phyloP scores from a whole-genome alignment of 805 yeast genomes.

The Wickerhamomyces queroliae region DNA sequence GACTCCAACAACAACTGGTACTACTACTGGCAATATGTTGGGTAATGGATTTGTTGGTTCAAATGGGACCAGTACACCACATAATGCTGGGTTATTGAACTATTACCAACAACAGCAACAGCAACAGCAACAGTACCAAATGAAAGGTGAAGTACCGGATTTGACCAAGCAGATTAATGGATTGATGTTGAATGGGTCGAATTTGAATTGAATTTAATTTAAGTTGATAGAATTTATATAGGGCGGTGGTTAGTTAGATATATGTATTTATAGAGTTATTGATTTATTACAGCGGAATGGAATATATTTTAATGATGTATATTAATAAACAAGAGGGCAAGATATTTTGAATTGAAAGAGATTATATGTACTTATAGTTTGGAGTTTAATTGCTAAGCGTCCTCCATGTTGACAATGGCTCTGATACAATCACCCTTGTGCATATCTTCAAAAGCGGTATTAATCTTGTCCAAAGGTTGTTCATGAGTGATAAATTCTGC shows the following conservation, averaged over 20 bases:
- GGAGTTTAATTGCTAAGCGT: conserved; percentile 10
- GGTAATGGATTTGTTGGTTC: no score
- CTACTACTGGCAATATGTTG: background rate
- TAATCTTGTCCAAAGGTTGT: conserved; percentile 71
- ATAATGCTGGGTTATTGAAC: background rate
- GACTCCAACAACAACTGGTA: background rate
- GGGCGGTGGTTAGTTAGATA: no score
- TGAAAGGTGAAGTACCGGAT: background rate
- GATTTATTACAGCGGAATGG: no score
- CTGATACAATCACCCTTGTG: conserved; percentile 92
- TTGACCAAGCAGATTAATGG: conserved; percentile 1
- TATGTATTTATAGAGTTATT: no score
- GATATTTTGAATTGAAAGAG: no score
- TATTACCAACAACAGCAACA: conserved; percentile 1
- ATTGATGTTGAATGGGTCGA: background rate
- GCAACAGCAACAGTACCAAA: conserved; percentile 5
- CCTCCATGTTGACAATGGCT: conserved; percentile 61
- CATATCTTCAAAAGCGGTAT: conserved; percentile 90
- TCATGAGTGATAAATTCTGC: conserved; percentile 95
- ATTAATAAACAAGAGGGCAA: no score
- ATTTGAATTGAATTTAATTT: no score
- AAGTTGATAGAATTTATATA: no score
- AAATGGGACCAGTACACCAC: background rate
- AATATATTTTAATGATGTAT: no score
- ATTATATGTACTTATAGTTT: conserved; percentile 3